Conservation (phyloP, 2,329 filamentous ascomycete species). For the Rachicladosporium sp. region DNA sequence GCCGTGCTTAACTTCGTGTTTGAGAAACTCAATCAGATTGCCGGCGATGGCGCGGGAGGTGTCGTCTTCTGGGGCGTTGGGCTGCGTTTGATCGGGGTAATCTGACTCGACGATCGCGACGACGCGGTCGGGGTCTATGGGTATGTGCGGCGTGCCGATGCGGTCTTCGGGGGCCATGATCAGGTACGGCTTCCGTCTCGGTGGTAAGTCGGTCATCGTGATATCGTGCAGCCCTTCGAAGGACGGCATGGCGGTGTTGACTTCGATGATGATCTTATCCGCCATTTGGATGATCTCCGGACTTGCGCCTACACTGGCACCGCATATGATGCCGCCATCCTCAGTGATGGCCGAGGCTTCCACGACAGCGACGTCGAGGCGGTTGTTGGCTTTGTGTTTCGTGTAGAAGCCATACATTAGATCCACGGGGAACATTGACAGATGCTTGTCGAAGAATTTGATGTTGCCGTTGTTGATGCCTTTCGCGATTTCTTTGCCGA, state of each 20-base stretch:
- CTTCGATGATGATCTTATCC: conserved; percentile 74
- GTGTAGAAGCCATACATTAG: conserved; percentile 70
- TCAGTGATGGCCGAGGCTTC: conserved; percentile 75
- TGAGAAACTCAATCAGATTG: conserved; percentile 73
- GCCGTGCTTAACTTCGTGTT: conserved; percentile 70
- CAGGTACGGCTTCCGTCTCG: conserved; percentile 69
- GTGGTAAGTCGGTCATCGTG: conserved; percentile 75
- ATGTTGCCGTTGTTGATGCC: conserved; percentile 82
- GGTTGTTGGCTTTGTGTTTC: conserved; percentile 60
- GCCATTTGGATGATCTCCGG: conserved; percentile 83
- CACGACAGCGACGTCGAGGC: conserved; percentile 70
- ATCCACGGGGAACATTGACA: conserved; percentile 84
- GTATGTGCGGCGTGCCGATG: conserved; percentile 71
- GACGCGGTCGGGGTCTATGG: conserved; percentile 72
- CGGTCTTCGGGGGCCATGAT: conserved; percentile 78
- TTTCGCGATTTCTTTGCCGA: conserved; percentile 80
- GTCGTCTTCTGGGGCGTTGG: conserved; percentile 66
- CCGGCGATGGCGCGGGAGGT: conserved; percentile 58
- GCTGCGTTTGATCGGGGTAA: conserved; percentile 64
- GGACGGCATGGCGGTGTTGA: conserved; percentile 74
- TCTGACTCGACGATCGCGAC: conserved; percentile 75
- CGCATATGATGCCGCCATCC: conserved; percentile 78
- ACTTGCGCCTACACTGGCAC: conserved; percentile 68
- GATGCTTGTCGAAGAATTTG: conserved; percentile 86
- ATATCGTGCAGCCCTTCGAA: conserved; percentile 88